These are phyloP conservation scores for Fremontodendron californicum DNA, from an alignment of 345 rosid genomes.

Conservation along the genomic window DNA sequence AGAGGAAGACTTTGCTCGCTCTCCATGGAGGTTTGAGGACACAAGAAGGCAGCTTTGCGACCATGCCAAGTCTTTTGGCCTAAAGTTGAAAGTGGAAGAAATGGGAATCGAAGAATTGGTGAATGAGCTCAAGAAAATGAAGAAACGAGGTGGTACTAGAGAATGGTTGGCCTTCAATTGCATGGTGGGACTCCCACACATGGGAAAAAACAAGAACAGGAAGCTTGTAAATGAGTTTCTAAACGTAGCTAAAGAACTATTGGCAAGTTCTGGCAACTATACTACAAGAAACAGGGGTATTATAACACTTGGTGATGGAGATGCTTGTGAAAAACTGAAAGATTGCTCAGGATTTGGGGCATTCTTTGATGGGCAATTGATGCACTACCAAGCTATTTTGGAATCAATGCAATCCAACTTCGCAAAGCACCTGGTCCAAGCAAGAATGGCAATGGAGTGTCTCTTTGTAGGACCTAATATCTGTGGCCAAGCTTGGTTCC, in stretches of 20 bases:
- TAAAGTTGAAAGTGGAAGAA: slow-evolving; percentile 32
- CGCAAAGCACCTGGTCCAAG: slow-evolving; percentile 26
- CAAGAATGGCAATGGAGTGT: slow-evolving; percentile 44
- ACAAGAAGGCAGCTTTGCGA: slow-evolving; percentile 26
- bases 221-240: slow-evolving; percentile 33
- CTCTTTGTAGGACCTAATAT: slow-evolving; percentile 40
- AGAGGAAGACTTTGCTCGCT: slow-evolving; percentile 17
- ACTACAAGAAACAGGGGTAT: slow-evolving; percentile 20
- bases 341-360: slow-evolving; percentile 23
- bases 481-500: slow-evolving; percentile 31
- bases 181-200: slow-evolving; percentile 50
- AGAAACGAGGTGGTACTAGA: slow-evolving; percentile 17
- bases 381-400: slow-evolving; percentile 31
- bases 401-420: slow-evolving; percentile 40
- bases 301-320: slow-evolving; percentile 38
- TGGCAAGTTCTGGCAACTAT: neutral
- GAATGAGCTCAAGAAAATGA: slow-evolving; percentile 25
- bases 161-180: slow-evolving; percentile 46
- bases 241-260: slow-evolving; percentile 21
- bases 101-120: slow-evolving; percentile 29
- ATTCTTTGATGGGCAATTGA: slow-evolving; percentile 28
- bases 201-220: slow-evolving; percentile 33
- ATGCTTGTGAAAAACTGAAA: slow-evolving; percentile 14
- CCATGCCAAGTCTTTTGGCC: slow-evolving; percentile 26
- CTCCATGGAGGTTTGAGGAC: slow-evolving; percentile 26